Conservation (phyloP, 352 stramenopile genomes). For the Phytopythium litorale region DNA sequence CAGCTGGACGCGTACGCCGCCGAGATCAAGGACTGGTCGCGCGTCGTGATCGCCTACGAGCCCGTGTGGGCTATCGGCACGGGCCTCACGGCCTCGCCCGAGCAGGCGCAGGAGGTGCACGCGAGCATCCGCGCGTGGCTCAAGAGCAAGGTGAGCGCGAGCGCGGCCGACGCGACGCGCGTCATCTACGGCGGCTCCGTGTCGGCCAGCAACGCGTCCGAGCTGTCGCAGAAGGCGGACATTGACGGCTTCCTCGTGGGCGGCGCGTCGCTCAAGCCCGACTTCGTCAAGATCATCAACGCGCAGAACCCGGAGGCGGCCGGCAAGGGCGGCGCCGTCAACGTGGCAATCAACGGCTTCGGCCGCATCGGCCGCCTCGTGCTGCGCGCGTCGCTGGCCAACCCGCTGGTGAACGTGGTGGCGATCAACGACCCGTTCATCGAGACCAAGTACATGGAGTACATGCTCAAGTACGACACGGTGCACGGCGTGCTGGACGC, state of each 20-base stretch:
- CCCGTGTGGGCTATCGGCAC: conserved; percentile 98
- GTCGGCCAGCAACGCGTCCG: conserved; percentile 89
- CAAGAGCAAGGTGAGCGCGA: conserved; percentile 85
- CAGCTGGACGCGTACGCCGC: conserved; percentile 92
- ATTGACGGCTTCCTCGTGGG: conserved; percentile 99
- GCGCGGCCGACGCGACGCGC: conserved; percentile 90
- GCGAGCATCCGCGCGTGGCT: conserved; percentile 94
- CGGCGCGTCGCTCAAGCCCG: conserved; percentile 95
- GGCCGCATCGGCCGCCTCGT: conserved; percentile 98
- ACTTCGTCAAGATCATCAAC: conserved; percentile 98
- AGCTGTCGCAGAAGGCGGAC: conserved; percentile 93
- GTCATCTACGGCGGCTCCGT: conserved; percentile 98
- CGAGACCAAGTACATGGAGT: conserved; percentile 96
- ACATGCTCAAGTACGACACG: conserved; percentile 93
- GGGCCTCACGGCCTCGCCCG: conserved; percentile 96
- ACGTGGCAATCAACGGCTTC: conserved; percentile 99
- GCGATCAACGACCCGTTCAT: conserved; percentile 96
- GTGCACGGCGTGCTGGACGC: conserved; percentile 90
- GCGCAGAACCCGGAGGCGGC: conserved; percentile 46
- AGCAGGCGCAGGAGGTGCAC: conserved; percentile 98
- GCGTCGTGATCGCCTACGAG: conserved; percentile 97
- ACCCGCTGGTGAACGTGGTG: conserved; percentile 85
- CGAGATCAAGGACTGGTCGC: conserved; percentile 91
- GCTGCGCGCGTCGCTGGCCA: conserved; percentile 88
- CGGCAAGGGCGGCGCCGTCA: conserved; percentile 52